These are phyloP conservation scores for Nicotiana benthamiana DNA, from an alignment of 257 asterid species.

Conservation along the genomic window DNA sequence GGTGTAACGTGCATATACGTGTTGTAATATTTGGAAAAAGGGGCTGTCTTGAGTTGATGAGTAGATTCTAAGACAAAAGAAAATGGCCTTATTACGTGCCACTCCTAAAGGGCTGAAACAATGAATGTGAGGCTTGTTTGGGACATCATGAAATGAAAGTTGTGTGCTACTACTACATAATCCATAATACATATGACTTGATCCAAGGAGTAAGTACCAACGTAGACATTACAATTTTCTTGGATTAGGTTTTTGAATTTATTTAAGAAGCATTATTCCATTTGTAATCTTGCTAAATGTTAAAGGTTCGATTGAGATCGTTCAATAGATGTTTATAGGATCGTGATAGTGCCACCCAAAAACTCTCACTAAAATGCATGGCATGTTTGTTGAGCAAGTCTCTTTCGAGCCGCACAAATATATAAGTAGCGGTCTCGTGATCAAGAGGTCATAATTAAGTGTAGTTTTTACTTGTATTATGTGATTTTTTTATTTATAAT, in stretches of 20 bases:
- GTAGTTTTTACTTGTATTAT: neutral
- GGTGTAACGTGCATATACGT: neutral
- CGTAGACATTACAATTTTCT: neutral
- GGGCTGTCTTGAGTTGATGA: neutral
- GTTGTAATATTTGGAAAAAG: neutral
- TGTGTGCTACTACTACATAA: neutral
- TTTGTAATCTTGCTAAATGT: neutral
- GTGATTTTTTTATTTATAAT: neutral
- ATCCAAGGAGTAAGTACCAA: conserved; percentile 5
- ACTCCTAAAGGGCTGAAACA: neutral
- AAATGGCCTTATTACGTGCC: neutral
- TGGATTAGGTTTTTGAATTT: neutral
- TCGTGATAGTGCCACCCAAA: neutral
- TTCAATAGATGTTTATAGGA: neutral
- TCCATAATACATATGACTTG: neutral
- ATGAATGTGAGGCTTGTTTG: neutral
- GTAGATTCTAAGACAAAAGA: neutral
- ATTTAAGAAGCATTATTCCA: neutral
- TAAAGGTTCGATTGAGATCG: neutral
- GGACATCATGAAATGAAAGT: neutral
- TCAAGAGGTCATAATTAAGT: neutral
- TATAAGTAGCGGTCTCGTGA: neutral
- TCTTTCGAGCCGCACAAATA: neutral
- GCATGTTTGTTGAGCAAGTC: neutral
- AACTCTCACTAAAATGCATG: neutral